Evolutionary conservation across 2,329 filamentous ascomycete genomes (phyloP).

Genomic region (Xylaria hypoxylon): DNA sequence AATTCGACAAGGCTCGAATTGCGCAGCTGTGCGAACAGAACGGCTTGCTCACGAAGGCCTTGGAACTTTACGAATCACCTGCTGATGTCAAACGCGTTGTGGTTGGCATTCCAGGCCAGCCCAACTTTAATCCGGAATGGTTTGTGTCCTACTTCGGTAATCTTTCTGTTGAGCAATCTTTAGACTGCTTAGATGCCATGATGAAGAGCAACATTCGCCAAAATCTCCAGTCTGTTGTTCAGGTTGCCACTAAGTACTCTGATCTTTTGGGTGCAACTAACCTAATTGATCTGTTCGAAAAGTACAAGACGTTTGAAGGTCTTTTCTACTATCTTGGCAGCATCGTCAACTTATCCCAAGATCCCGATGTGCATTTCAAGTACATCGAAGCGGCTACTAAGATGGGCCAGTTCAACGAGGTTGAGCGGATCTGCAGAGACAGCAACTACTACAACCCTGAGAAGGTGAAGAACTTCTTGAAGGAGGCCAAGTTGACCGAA

Average conservation of each 20-base stretch:
- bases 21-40: conserved; percentile 93
- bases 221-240: conserved; percentile 93
- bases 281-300: conserved; percentile 94
- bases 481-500: conserved; percentile 91
- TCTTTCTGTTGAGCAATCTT: conserved; percentile 92
- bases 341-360: conserved; percentile 96
- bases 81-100: conserved; percentile 90
- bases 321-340: conserved; percentile 98
- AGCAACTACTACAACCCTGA: conserved; percentile 90
- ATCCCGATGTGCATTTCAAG: conserved; percentile 97
- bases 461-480: conserved; percentile 99
- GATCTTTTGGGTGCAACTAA: conserved; percentile 89
- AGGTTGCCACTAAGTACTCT: conserved; percentile 97
- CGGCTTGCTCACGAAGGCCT: conserved; percentile 83
- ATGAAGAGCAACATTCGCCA: conserved; percentile 96
- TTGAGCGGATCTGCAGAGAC: conserved; percentile 96
- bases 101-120: conserved; percentile 81
- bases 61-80: conserved; percentile 95
- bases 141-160: conserved; percentile 92
- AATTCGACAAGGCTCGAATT: conserved; percentile 93
- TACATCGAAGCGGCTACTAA: conserved; percentile 97
- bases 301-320: conserved; percentile 96
- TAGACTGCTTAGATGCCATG: conserved; percentile 97
- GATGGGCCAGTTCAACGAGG: conserved; percentile 93
- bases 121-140: conserved; percentile 92